These are phyloP conservation scores for Anisodus acutangulus DNA, from an alignment of 257 asterid genomes.

Conservation along the genomic window DNA sequence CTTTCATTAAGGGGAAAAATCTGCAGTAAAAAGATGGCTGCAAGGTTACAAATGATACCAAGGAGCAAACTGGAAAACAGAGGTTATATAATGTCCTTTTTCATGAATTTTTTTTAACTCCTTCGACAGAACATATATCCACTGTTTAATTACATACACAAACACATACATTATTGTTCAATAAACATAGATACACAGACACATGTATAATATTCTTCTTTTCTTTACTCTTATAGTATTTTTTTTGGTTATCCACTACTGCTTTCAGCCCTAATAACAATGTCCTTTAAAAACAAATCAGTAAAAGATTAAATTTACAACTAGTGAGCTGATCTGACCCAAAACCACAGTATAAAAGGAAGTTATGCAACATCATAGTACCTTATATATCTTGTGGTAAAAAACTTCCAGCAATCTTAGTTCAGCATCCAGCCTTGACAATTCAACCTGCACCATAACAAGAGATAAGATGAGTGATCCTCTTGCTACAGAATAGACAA, in stretches of 20 bases:
- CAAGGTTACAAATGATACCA: too few species aligned
- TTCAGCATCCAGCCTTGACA: slow-evolving; percentile 76
- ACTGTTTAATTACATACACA: not conserved
- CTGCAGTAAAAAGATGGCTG: too few species aligned
- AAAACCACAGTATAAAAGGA: not conserved
- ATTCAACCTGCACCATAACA: slow-evolving; percentile 61
- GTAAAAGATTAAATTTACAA: not conserved
- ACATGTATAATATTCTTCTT: not conserved
- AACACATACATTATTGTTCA: too few species aligned
- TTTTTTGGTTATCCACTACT: not conserved
- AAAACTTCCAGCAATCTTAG: slow-evolving; percentile 78
- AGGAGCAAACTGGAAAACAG: too few species aligned
- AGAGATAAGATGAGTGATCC: slow-evolving; percentile 14
- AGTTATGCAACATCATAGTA: slow-evolving; percentile 29
- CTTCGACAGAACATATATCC: not conserved
- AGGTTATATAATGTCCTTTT: not conserved
- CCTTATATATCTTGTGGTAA: slow-evolving; percentile 77
- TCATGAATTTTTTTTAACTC: not conserved
- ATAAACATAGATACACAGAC: not conserved
- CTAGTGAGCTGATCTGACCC: not conserved
- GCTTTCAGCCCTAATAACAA: not conserved
- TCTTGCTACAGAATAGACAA: too few species aligned
- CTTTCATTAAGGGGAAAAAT: too few species aligned
- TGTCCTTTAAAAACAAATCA: not conserved
- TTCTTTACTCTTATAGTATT: too few species aligned